Base-by-base conservation (phyloP, 305 asterid genomes). In the Solanum hybrid region DNA sequence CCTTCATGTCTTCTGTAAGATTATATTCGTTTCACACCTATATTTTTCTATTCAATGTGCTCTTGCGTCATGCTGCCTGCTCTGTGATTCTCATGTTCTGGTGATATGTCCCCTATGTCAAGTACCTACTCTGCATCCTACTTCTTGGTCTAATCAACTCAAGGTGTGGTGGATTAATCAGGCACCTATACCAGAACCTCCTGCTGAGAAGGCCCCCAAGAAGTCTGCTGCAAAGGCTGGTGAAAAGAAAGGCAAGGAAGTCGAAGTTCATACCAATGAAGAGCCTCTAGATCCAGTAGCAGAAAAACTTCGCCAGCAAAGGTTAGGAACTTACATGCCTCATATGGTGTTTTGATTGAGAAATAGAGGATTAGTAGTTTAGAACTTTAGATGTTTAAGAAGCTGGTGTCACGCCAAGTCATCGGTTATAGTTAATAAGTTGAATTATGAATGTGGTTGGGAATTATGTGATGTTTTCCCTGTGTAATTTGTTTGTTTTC, bases 211-310 rank as follows among this genome's bases (percentile, higher is more conserved):
- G 91, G 92, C 89, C 86, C 90, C 95, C 86, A 94, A 96, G 89
- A 96, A 94, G 91, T 66, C 94, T 87, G 90, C 91, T 16, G 91
- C 92, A 72, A 97, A 96, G 92, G 84, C 94, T 10, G 71, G 24
- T 91, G 96, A 95, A 69, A 95, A 94, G 96, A 94, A 94, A 91
- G 96, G 92, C 90, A 93, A 93, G 90, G 93, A 91, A 82, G 94
- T 78, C 72, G 98, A 93, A 93, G 90, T 89, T 60, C 87, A 26
- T 71, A 26, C 71, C n/a, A 91, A 89, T 75, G 95, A 91, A 88
- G 96, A 88, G 85, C 95, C 96, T 26, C 90, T 95, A 89, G 98
- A 97, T 92, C 98, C 99, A 69, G 42, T 92, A n/a, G 94, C 91
- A 60, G 94, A 94, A 88, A 94, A 94, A 89, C 94, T 94, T 89